These are phyloP conservation scores for Triangularia setosa DNA, from an alignment of 2,329 filamentous ascomycete genomes.

Conservation along the genomic window DNA sequence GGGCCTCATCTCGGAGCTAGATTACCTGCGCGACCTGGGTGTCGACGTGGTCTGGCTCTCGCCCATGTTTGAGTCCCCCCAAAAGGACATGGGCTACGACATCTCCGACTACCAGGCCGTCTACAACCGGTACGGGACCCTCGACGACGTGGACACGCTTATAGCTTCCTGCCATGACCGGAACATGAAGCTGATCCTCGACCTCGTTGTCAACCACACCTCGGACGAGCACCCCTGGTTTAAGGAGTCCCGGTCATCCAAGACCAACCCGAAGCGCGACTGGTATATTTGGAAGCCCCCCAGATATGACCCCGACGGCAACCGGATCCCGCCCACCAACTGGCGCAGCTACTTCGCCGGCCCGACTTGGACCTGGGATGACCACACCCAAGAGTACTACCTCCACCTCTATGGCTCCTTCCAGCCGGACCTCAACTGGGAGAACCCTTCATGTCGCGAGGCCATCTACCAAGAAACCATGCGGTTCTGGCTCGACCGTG, in stretches of 20 bases:
- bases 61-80: constrained; percentile 40
- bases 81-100: constrained; percentile 60
- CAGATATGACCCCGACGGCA: constrained; percentile 50
- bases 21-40: constrained; percentile 49
- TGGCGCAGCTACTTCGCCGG: constrained; percentile 62
- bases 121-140: constrained; percentile 55
- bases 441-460: constrained; percentile 61
- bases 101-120: constrained; percentile 60
- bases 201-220: constrained; percentile 76
- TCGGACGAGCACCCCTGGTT: constrained; percentile 71
- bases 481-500: constrained; percentile 71
- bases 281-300: constrained; percentile 46
- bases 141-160: constrained; percentile 60
- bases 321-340: constrained; percentile 69
- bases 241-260: constrained; percentile 58
- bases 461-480: constrained; percentile 69
- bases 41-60: constrained; percentile 48
- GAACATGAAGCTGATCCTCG: constrained; percentile 65
- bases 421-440: constrained; percentile 86
- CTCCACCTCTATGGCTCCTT: constrained; percentile 70
- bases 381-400: constrained; percentile 70
- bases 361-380: constrained; percentile 68
- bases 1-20: constrained; percentile 51
- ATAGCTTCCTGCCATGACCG: constrained; percentile 53
- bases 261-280: constrained; percentile 59